Evolutionary conservation across 2,329 filamentous ascomycete species (phyloP).

Genomic region (Annulohypoxylon truncatum): DNA sequence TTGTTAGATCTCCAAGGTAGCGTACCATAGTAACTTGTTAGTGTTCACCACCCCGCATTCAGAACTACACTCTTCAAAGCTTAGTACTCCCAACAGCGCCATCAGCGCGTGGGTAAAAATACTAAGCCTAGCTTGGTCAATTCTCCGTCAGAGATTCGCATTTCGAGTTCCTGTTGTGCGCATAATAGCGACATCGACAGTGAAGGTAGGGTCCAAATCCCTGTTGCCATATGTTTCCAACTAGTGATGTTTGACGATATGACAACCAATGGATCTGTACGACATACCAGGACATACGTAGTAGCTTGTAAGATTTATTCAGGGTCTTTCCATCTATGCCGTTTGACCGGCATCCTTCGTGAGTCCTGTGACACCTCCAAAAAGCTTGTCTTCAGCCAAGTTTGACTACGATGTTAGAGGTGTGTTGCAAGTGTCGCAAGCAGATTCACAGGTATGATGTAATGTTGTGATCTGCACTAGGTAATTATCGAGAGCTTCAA

Average conservation of each 20-base stretch:
- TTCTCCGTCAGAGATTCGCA: slow-evolving; percentile 24
- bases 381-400: slow-evolving; percentile 3
- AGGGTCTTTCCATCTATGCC: slow-evolving; percentile 25
- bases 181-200: slow-evolving; percentile 8
- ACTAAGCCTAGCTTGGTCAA: slow-evolving; percentile 27
- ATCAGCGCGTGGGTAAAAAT: slow-evolving; percentile 41
- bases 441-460: slow-evolving; percentile 28
- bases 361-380: slow-evolving; percentile 1
- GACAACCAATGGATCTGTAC: slow-evolving; percentile 2
- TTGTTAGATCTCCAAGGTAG: slow-evolving; percentile 26
- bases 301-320: slow-evolving; percentile 18
- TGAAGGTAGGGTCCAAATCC: slow-evolving; percentile 31
- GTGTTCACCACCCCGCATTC: slow-evolving; percentile 36
- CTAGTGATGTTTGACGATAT: slow-evolving; percentile 30
- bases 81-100: slow-evolving; percentile 25
- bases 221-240: slow-evolving; percentile 18
- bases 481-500: slow-evolving; percentile 3
- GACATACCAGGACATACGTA: slow-evolving; percentile 17
- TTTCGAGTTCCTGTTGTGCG: slow-evolving; percentile 19
- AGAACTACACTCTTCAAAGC: slow-evolving; percentile 18
- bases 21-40: slow-evolving; percentile 16
- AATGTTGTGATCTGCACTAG: slow-evolving; percentile 22
- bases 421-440: background rate
- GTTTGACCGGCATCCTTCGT: slow-evolving; percentile 8
- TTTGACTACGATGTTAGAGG: background rate